Percentiles rank a stretch among this genome's conserved stretches.
phyloP scores from a whole-genome alignment of 73 alveolate genomes.

The Paramecium octaurelia region DNA sequence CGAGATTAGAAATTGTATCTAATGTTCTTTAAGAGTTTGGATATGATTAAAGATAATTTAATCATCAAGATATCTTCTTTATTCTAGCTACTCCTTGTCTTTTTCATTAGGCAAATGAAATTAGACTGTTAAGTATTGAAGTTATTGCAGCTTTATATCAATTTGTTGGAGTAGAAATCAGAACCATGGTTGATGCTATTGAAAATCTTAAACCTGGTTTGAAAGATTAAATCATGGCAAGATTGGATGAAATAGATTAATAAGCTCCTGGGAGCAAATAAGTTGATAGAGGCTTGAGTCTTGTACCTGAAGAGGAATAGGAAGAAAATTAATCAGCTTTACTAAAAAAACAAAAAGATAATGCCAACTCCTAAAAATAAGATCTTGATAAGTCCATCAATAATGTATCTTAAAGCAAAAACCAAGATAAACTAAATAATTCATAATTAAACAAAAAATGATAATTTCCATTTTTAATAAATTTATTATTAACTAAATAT shows the following conservation, averaged over 20 bases:
- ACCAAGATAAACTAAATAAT: background rate
- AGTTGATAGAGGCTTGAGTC: background rate
- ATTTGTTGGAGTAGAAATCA: conserved; percentile 76
- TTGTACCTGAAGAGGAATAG: conserved; percentile 30
- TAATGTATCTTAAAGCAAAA: background rate
- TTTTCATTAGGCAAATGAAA: conserved; percentile 86
- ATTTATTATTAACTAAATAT: background rate
- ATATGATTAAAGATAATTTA: conserved; percentile 87
- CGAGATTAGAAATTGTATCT: conserved; percentile 90
- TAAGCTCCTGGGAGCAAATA: background rate
- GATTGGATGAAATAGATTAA: conserved; percentile 21
- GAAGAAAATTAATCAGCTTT: conserved; percentile 20
- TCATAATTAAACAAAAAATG: background rate
- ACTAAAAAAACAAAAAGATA: background rate
- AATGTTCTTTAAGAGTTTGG: conserved; percentile 90
- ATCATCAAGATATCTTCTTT: conserved; percentile 84
- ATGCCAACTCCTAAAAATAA: background rate
- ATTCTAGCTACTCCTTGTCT: conserved; percentile 87
- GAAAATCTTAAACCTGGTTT: conserved; percentile 55
- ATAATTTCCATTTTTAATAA: background rate
- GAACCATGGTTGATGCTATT: conserved; percentile 53
- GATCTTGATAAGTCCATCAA: background rate
- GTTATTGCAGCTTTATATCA: conserved; percentile 84
- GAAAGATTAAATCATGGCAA: background rate
- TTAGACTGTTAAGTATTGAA: conserved; percentile 86